A percentile compares a stretch with the other conserved stretches of the same genome.
Evolutionary conservation across 805 yeast genomes (phyloP).

Genomic region (Yarrowia porcina): DNA sequence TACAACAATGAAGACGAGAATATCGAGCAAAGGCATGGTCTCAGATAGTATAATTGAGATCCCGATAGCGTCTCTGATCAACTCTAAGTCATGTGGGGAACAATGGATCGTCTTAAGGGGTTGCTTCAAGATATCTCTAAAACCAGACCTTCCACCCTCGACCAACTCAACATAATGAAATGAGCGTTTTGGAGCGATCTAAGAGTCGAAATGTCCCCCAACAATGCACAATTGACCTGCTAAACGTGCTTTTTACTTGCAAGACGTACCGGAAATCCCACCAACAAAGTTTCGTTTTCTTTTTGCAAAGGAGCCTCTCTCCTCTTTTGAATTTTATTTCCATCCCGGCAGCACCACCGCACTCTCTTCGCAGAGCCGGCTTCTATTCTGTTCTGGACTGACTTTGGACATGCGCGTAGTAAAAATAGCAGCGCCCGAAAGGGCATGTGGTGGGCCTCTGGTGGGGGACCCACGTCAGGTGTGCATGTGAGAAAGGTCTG

Average conservation of each 20-base stretch:
- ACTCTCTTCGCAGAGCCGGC: neutral
- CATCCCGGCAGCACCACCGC: too few relatives aligned
- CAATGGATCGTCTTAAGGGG: neutral
- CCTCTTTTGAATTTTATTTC: neutral
- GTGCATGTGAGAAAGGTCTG: neutral
- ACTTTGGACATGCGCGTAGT: neutral
- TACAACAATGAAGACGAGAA: neutral
- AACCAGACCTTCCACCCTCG: neutral
- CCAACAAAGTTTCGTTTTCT: neutral
- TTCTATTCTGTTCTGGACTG: conserved; percentile 13
- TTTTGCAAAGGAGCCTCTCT: neutral
- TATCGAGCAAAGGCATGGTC: conserved; percentile 2
- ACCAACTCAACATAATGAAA: neutral
- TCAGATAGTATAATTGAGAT: neutral
- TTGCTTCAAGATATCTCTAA: neutral
- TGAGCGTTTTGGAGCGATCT: neutral
- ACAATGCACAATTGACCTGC: neutral
- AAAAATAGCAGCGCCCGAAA: neutral
- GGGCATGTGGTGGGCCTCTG: neutral
- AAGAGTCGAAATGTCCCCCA: neutral
- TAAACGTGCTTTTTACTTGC: neutral
- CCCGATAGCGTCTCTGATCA: conserved; percentile 8
- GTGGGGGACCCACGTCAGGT: neutral
- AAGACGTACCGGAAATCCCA: neutral
- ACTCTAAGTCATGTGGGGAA: conserved; percentile 22